Evolutionary conservation across 106 monocot genomes (phyloP).

Genomic region (Amphibolis antarctica): DNA sequence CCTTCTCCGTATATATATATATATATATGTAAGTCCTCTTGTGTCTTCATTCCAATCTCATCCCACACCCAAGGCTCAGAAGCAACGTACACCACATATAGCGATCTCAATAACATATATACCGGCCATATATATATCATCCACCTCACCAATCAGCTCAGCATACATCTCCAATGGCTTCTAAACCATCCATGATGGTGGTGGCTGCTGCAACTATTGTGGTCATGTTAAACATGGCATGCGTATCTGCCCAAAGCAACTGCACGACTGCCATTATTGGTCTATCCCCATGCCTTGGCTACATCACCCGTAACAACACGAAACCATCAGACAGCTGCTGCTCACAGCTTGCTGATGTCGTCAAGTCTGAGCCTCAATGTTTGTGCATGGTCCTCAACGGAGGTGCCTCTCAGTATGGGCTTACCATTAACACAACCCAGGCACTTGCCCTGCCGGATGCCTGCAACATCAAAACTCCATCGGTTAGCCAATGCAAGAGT

Average conservation of each 20-base stretch:
- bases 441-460: conserved; percentile 12
- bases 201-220: neutral
- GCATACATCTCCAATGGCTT: too few relatives aligned
- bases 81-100: too few relatives aligned
- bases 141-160: too few relatives aligned
- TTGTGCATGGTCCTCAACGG: conserved; percentile 11
- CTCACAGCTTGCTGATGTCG: conserved; percentile 4
- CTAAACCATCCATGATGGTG: neutral
- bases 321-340: conserved; percentile 6
- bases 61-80: neutral
- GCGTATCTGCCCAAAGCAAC: conserved; percentile 4
- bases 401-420: neutral
- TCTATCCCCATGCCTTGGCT: conserved; percentile 11
- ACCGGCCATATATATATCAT: too few relatives aligned
- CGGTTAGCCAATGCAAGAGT: conserved; percentile 5
- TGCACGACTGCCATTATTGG: neutral
- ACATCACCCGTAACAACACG: conserved; percentile 2
- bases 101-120: too few relatives aligned
- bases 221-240: neutral
- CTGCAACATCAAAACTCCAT: conserved; percentile 8
- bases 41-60: neutral
- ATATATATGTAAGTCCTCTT: too few relatives aligned
- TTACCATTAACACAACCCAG: conserved; percentile 2
- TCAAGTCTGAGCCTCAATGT: conserved; percentile 8
- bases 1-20: neutral